Evolutionary conservation across 2,329 filamentous ascomycete species (phyloP), one percentile per base, ranked within the genome.

Genomic region (Fusarium anguioides): DNA sequence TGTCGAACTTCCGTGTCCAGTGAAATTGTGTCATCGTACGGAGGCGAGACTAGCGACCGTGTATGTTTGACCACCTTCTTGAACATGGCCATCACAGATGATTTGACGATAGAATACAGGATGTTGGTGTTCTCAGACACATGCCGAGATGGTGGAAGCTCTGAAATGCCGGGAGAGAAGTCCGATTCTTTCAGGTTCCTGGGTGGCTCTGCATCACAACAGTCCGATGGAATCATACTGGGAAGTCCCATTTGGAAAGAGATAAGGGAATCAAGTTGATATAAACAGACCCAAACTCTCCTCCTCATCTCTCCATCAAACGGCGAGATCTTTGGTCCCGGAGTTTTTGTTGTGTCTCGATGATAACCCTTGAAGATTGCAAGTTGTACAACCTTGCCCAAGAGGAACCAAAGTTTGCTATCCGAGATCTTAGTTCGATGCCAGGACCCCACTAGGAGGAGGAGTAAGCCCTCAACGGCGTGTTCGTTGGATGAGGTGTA

Each of bases 301-400:
- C 83, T 79, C n/a, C 83, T 79, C 74, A 84, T 81, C 70, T 85
- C 83, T 5, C 76, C 78, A 24, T 83, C 79, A 37, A 84, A 84
- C 0, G 79, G 75, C 0, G 80, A 79, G 10, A 84, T 71, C 0
- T 6, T 20, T 0, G 37, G 21, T 0, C 73, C 60, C 2, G 78
- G 68, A 3, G 83, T 69, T 31, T 79, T 77, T 10, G 72, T 74
- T 0, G 81, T 76, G 36, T 84, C 83, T 9, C 82, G 78, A 51
- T 84, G 81, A 45, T 84, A 84, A 3, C 82, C 82, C 75, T 82
- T 79, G 5, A 80, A 78, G 50, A 84, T 80, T 0, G 82, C 82
- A 18, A 84, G 77, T 2, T 82, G 78, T 2, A 80, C 78, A 12
- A 80, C 75, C 18, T 80, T 74, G 8, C 81, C 79, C 54, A 81